Evolutionary conservation across 140 eudicot species (phyloP).

Genomic region (Senecio squalidus): DNA sequence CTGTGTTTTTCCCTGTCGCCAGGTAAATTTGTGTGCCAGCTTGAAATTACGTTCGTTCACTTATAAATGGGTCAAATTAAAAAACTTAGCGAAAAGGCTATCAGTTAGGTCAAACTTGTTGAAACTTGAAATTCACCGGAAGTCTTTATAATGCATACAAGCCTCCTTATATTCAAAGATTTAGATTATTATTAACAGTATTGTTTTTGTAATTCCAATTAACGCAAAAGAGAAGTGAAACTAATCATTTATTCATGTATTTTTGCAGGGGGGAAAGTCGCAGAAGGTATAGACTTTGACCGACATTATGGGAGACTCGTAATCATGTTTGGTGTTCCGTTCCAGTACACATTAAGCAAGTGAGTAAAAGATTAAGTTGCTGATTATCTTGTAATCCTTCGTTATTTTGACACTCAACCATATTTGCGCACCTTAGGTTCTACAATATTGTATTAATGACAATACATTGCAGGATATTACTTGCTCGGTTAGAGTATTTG

Average conservation of each 20-base stretch:
- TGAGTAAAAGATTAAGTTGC: constrained; percentile 6
- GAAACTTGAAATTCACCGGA: too few species aligned
- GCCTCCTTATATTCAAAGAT: too few species aligned
- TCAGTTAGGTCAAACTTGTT: too few species aligned
- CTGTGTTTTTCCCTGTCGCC: constrained; percentile 96
- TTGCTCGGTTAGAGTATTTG: constrained; percentile 84
- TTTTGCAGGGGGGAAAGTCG: constrained; percentile 89
- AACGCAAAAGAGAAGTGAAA: not conserved
- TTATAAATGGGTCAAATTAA: too few species aligned
- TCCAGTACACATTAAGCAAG: constrained; percentile 97
- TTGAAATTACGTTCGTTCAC: too few species aligned
- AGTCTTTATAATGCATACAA: too few species aligned
- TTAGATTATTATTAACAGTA: too few species aligned
- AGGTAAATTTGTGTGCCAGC: constrained; percentile 56
- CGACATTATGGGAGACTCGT: constrained; percentile 97
- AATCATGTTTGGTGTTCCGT: constrained; percentile 97
- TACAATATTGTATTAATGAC: not conserved
- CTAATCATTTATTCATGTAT: not conserved
- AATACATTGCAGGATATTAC: constrained; percentile 70
- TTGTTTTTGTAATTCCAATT: too few species aligned
- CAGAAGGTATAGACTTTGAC: constrained; percentile 98
- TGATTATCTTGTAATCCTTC: not conserved
- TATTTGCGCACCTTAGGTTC: not conserved
- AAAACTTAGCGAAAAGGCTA: too few species aligned
- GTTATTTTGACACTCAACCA: not conserved